Evolutionary conservation across 2,329 filamentous ascomycete species (phyloP), one percentile per base, ranked within the genome.

Genomic region (Phialophora tarda): DNA sequence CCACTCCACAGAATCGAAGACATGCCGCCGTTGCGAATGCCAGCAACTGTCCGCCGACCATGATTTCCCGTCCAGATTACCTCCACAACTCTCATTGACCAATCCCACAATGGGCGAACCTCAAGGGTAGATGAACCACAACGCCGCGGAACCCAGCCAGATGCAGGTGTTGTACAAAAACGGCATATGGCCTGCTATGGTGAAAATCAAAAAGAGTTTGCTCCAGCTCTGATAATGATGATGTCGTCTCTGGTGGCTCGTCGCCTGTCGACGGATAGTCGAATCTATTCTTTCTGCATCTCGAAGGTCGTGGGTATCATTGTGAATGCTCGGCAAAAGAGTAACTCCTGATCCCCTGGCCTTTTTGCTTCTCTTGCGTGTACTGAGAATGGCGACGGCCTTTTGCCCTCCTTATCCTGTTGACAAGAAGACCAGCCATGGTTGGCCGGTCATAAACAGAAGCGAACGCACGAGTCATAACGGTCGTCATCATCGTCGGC

Each of bases 401-500:
- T 48, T 8, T 34, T 44, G 32, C 32, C 44, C 38, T 59, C 59
- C 59, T 48, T 30, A 55, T 59, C 59, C 59, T 41, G 62, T 30
- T 59, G 38, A 66, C 41, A 26, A 6, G 30, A 51, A 59, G 24
- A 47, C 24, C 32, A 30, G 54, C 55, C 59, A 14, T 53, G 59
- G 50, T 34, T 61, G 44, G 38, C 41, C 14, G 56, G 26, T 44
- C 48, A 61, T n/a, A 54, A 50, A 54, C 59, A 56, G 56, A 47
- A 24, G 28, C 53, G 28, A 55, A 65, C 57, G 58, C 59, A 50
- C 30, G 55, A 58, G 56, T 65, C 55, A 53, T 67, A 47, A 58
- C 38, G 54, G 60, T 60, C 26, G 51, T 38, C 53, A 51, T 72
- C 65, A 73, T 69, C 68, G 67, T 66, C 63, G 68, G 48, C 64